Base-by-base conservation (phyloP, 106 monocot species). In the Cymbidium sinense region DNA sequence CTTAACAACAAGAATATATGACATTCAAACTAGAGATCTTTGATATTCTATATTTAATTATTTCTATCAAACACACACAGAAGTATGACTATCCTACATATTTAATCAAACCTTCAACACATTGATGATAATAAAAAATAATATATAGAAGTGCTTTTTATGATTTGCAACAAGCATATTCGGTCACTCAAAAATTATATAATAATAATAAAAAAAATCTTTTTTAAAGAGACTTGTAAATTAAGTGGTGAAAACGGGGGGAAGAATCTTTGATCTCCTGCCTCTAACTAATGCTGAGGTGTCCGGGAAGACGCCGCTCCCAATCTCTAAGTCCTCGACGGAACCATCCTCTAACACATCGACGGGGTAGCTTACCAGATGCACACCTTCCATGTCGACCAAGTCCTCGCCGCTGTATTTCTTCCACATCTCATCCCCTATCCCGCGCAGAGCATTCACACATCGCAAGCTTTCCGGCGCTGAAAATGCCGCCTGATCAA, bases 281-380 rank as follows among this genome's bases (percentile, higher is more conserved):
- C 89, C 89, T n/a, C 55, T 77, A 11, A 89, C 74, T n/a, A 6
- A 64, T 13, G 86, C 34, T 5, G 6, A 50, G 13, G 86, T 86
- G 70, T 89, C 83, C 15, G 89, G 89, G 28, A 89, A 86, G 25
- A 19, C 30, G 25, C 82, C 75, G 20, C 61, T 73, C 34, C 23
- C 50, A 17, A 43, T 65, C 1, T 27, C 54, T 30, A 81, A 43
- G 31, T 83, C 83, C 41, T 51, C 29, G 64, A 84, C 28, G 7
- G 2, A 30, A 17, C 83, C 81, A 52, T 86, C 86, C 35, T 30
- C 39, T 18, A 25, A 34, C 20, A 88, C 75, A 41, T 21, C 28
- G 28, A 89, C 36, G 1, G 89, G 89, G 54, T 86, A 89, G 62
- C 64, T 81, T 3, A 88, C 81, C 2, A 88, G 75, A 50, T 84